Conservation (phyloP, 768 basidiomycete genomes). For the Lentinula detonsa region DNA sequence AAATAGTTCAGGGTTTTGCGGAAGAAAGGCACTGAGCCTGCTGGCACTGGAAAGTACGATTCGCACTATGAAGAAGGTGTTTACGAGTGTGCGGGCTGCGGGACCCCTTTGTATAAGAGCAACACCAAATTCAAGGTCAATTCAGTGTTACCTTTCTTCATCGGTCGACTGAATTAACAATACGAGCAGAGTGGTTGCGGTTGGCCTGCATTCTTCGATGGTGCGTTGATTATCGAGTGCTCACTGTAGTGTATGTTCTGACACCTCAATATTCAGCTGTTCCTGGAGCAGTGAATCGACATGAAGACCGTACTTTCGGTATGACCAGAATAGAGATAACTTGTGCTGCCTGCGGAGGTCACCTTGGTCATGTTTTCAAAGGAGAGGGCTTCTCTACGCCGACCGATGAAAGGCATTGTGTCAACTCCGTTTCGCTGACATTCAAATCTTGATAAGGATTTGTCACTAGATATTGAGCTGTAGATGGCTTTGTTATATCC, state of each 20-base stretch:
- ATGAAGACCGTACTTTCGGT: slow-evolving; percentile 64
- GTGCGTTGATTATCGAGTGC: slow-evolving; percentile 28
- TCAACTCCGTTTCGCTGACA: slow-evolving; percentile 83
- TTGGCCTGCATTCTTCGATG: slow-evolving; percentile 98
- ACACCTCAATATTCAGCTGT: slow-evolving; percentile 49
- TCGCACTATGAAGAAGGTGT: slow-evolving; percentile 59
- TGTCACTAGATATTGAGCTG: neutral
- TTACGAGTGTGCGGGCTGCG: slow-evolving; percentile 77
- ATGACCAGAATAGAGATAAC: slow-evolving; percentile 81
- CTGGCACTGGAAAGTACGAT: slow-evolving; percentile 79
- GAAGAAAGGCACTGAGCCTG: slow-evolving; percentile 79
- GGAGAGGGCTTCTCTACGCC: slow-evolving; percentile 82
- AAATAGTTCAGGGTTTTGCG: slow-evolving; percentile 78
- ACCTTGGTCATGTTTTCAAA: slow-evolving; percentile 94
- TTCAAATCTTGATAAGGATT: slow-evolving; percentile 33
- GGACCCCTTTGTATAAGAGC: slow-evolving; percentile 81
- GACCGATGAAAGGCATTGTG: slow-evolving; percentile 82
- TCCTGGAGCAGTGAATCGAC: slow-evolving; percentile 79
- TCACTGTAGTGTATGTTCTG: neutral
- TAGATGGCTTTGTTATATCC: neutral
- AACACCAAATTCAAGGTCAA: slow-evolving; percentile 77
- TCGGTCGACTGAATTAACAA: neutral
- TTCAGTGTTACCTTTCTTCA: slow-evolving; percentile 2
- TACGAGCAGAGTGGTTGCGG: slow-evolving; percentile 71
- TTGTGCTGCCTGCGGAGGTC: slow-evolving; percentile 87